Base-by-base conservation (phyloP, 257 asterid species). In the Paraleonurus japonicus region DNA sequence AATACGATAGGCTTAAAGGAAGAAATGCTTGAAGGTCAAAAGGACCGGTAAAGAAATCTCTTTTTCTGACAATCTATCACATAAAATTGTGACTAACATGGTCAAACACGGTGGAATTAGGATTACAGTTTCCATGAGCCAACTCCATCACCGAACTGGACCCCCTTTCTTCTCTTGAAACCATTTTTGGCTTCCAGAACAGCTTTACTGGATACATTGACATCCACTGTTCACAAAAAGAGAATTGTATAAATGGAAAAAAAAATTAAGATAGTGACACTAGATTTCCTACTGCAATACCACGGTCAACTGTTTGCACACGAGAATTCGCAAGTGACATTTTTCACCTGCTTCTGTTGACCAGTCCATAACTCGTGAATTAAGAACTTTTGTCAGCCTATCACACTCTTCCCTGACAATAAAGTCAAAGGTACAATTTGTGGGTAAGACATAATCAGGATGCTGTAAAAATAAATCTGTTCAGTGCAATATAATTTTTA, bases 111-210 rank as follows among this genome's bases (percentile, higher is more conserved):
- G 72, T 26, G 30, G 83, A 71, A 62, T 67, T 76, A 70, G 69
- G 73, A 61, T 75, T 76, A 74, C 33, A 70, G 64, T 69, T 77
- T 11, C 81, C 80, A 58, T 71, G 76, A 60, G 72, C 82, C 78
- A 78, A 62, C 76, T 83, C 78, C 28, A 81, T 71, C 70, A 33
- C 70, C 41, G 89, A 71, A 73, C 81, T 85, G 10, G 79, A 70
- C 71, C 85, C 85, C 65, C 82, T 76, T 83, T 87, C 86, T 87
- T 88, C 67, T 84, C 90, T 75, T 78, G 84, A 54, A 90, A 76
- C 93, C 96, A 92, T 55, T 75, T 75, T 82, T 85, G 27, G 97
- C 96, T 82, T 84, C 97, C 79, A 61, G 65, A 65, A 89, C 81
- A 72, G 96, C 92, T 75, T 76, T 72, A 78, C 62, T 73, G 77